phyloP scores from a whole-genome alignment of 768 basidiomycete species.

The Amanita polypyramis region DNA sequence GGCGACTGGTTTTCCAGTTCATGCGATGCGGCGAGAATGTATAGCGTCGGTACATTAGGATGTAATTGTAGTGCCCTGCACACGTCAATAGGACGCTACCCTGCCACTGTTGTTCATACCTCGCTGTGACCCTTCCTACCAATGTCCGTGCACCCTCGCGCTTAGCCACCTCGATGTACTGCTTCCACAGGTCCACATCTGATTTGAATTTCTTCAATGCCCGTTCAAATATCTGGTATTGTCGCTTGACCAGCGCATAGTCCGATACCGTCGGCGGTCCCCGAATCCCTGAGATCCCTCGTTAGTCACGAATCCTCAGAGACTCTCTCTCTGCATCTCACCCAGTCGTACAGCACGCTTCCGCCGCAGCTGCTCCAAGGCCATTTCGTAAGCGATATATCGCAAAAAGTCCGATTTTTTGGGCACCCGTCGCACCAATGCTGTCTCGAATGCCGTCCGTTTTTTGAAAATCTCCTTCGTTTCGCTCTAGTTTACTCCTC shows the following conservation, averaged over 20 bases:
- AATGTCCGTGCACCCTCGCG: conserved; percentile 69
- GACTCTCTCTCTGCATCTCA: conserved; percentile 21
- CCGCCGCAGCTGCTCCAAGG: conserved; percentile 67
- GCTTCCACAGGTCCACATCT: conserved; percentile 81
- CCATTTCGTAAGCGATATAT: conserved; percentile 90
- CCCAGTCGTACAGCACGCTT: conserved; percentile 68
- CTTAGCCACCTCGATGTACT: conserved; percentile 81
- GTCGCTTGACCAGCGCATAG: conserved; percentile 74
- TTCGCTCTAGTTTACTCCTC: conserved; percentile 41
- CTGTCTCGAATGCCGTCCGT: conserved; percentile 74
- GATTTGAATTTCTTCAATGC: conserved; percentile 82
- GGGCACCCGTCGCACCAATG: conserved; percentile 73
- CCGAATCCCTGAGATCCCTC: conserved; percentile 23
- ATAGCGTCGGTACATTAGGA: conserved; percentile 66
- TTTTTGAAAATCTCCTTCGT: conserved; percentile 78
- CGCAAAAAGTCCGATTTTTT: conserved; percentile 84
- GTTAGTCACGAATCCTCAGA: conserved; percentile 1
- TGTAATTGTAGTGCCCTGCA: conserved; percentile 78
- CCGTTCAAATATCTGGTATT: conserved; percentile 86
- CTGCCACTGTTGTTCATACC: conserved; percentile 31
- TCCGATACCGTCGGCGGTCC: conserved; percentile 63
- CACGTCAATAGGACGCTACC: conserved; percentile 2
- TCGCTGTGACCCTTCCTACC: conserved; percentile 73
- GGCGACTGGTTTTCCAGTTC: conserved; percentile 68
- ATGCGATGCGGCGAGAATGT: conserved; percentile 77